A percentile compares a stretch with the other conserved stretches of the same genome.
Evolutionary conservation across 306 rosid genomes (phyloP).

Genomic region (Fragaria iinumae): DNA sequence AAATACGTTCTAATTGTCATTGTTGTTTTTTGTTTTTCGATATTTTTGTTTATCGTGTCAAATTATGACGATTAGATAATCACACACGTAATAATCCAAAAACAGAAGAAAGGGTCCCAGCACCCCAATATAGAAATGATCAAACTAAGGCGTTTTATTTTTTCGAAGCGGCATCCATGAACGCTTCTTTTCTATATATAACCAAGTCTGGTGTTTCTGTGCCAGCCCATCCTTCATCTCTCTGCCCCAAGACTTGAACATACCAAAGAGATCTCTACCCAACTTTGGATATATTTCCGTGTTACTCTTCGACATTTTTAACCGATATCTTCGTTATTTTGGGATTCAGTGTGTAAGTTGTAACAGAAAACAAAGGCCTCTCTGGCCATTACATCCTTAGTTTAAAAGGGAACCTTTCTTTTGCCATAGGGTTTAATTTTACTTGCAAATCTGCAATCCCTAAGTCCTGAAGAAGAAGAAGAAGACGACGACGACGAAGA

Average conservation of each 20-base stretch:
- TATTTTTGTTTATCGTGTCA: no score
- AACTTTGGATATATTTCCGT: conserved; percentile 1
- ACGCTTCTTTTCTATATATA: conserved; percentile 2
- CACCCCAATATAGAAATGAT: neutral
- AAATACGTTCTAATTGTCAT: no score
- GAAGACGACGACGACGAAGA: no score
- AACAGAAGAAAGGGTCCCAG: neutral
- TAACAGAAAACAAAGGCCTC: neutral
- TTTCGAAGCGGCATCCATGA: neutral
- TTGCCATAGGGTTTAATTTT: neutral
- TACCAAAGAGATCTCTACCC: neutral
- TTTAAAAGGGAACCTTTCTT: neutral
- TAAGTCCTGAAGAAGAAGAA: neutral
- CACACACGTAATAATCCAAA: no score
- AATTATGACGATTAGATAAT: no score
- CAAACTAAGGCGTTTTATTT: neutral
- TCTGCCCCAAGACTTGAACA: neutral
- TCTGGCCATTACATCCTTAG: neutral
- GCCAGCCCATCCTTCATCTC: conserved; percentile 5
- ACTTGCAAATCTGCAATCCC: neutral
- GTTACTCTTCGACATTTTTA: neutral
- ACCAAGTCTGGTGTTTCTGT: neutral
- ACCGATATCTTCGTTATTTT: neutral
- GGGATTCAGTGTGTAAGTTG: neutral
- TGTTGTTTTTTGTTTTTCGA: no score